These are phyloP conservation scores for Fusarium secorum DNA, from an alignment of 2,329 filamentous ascomycete species.

Conservation along the genomic window DNA sequence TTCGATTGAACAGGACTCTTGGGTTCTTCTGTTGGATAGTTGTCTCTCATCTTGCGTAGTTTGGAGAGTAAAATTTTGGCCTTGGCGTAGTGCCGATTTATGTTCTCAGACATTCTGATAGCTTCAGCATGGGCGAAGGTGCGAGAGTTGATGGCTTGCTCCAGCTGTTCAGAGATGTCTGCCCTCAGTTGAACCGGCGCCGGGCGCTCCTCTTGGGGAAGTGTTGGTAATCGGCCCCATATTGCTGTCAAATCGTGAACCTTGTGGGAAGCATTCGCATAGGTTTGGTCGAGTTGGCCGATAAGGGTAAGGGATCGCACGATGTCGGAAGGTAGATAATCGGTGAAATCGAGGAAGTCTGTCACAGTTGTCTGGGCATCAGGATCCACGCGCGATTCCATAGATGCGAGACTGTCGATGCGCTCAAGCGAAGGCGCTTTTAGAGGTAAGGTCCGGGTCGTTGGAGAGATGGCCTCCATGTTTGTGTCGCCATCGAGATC, in stretches of 20 bases:
- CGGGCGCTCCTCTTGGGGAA: constrained; percentile 57
- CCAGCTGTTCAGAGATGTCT: constrained; percentile 66
- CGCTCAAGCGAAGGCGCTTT: constrained; percentile 41
- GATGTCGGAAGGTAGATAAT: constrained; percentile 73
- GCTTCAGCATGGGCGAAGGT: constrained; percentile 69
- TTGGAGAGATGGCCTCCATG: constrained; percentile 43
- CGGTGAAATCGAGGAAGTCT: constrained; percentile 74
- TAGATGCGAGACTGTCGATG: constrained; percentile 49
- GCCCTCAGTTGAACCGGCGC: constrained; percentile 61
- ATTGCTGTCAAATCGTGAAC: constrained; percentile 64
- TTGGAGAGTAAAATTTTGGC: constrained; percentile 66
- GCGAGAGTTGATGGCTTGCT: constrained; percentile 63
- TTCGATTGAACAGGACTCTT: constrained; percentile 61
- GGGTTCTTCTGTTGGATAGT: constrained; percentile 63
- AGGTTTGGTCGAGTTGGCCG: constrained; percentile 67
- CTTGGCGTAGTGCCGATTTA: constrained; percentile 68
- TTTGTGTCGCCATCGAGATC: constrained; percentile 31
- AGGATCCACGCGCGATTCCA: constrained; percentile 66
- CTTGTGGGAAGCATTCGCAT: constrained; percentile 62
- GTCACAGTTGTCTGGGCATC: constrained; percentile 75
- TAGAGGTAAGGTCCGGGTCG: constrained; percentile 38
- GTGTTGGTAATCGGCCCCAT: constrained; percentile 64
- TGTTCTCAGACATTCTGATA: constrained; percentile 68
- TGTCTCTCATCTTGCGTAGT: constrained; percentile 66
- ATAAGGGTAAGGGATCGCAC: constrained; percentile 71